Evolutionary conservation across 2,329 filamentous ascomycete genomes (phyloP).

Genomic region (Podosphaera aphanis): DNA sequence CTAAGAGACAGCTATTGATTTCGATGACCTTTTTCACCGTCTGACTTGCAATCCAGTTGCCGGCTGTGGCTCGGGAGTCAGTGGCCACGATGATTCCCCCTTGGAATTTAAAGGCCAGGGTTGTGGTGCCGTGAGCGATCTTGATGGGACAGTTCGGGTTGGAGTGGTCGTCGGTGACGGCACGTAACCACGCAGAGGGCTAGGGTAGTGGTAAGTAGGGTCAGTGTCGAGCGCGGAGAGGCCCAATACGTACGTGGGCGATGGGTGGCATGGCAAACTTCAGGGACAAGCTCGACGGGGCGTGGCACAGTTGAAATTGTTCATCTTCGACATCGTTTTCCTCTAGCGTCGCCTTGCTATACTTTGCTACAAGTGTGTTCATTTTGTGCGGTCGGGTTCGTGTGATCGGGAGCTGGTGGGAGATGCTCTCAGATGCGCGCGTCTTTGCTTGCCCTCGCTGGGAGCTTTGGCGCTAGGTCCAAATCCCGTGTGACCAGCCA

Average conservation of each 20-base stretch:
- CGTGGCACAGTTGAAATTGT: slow-evolving; percentile 48
- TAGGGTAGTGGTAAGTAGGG: slow-evolving; percentile 18
- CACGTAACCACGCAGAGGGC: slow-evolving; percentile 85
- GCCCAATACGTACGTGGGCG: slow-evolving; percentile 46
- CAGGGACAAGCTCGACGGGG: slow-evolving; percentile 55
- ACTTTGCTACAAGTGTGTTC: slow-evolving; percentile 83
- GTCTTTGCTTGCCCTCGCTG: too few relatives aligned
- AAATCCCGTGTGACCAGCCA: too few relatives aligned
- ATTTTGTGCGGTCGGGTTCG: too few relatives aligned
- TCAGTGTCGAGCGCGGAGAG: slow-evolving; percentile 4
- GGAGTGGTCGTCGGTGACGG: slow-evolving; percentile 87
- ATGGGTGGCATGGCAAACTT: slow-evolving; percentile 91
- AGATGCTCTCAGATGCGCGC: too few relatives aligned
- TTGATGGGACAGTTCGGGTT: slow-evolving; percentile 98
- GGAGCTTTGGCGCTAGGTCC: too few relatives aligned
- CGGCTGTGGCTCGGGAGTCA: slow-evolving; percentile 87
- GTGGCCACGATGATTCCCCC: slow-evolving; percentile 96
- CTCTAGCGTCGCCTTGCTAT: slow-evolving; percentile 54
- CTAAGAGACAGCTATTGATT: slow-evolving; percentile 82
- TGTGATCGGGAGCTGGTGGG: too few relatives aligned
- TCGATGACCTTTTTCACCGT: slow-evolving; percentile 99
- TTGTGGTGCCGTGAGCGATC: slow-evolving; percentile 96
- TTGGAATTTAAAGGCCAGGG: slow-evolving; percentile 91
- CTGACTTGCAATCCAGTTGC: slow-evolving; percentile 98
- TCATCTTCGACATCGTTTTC: slow-evolving; percentile 52